Evolutionary conservation across 2,329 filamentous ascomycete genomes (phyloP).

Genomic region (Ambrosiella xylebori): DNA sequence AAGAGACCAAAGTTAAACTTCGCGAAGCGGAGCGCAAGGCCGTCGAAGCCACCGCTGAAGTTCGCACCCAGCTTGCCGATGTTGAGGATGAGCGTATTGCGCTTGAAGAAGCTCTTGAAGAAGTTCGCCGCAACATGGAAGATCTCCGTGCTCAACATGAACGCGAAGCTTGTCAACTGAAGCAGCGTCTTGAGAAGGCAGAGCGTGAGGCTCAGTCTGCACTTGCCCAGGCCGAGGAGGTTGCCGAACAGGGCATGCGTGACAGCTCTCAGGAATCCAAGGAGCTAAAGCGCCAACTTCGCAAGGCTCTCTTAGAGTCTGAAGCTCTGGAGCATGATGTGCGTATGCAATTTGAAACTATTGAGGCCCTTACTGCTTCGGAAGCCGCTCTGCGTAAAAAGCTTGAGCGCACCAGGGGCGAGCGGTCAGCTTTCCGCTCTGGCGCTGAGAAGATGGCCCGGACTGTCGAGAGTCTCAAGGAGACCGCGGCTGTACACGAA

Average conservation of each 20-base stretch:
- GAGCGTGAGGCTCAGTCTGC: slow-evolving; percentile 27
- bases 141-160: slow-evolving; percentile 28
- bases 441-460: slow-evolving; percentile 37
- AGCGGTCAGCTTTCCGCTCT: slow-evolving; percentile 39
- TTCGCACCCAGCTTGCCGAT: slow-evolving; percentile 38
- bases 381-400: slow-evolving; percentile 47
- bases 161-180: slow-evolving; percentile 26
- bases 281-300: slow-evolving; percentile 42
- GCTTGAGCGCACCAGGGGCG: slow-evolving; percentile 50
- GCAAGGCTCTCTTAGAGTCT: slow-evolving; percentile 43
- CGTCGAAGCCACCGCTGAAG: slow-evolving; percentile 25
- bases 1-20: slow-evolving; percentile 33
- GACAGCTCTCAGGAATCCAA: slow-evolving; percentile 34
- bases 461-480: slow-evolving; percentile 31
- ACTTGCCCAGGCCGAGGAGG: slow-evolving; percentile 20
- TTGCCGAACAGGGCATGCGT: slow-evolving; percentile 17
- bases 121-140: slow-evolving; percentile 34
- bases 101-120: slow-evolving; percentile 40
- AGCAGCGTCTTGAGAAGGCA: slow-evolving; percentile 33
- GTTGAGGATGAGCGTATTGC: slow-evolving; percentile 41
- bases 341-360: slow-evolving; percentile 47
- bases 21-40: slow-evolving; percentile 34
- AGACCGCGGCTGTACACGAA: slow-evolving; percentile 17
- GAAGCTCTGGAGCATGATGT: slow-evolving; percentile 59
- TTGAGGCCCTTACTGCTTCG: slow-evolving; percentile 38